Evolutionary conservation across 257 asterid genomes (phyloP).

Genomic region (Nicotiana undulata): DNA sequence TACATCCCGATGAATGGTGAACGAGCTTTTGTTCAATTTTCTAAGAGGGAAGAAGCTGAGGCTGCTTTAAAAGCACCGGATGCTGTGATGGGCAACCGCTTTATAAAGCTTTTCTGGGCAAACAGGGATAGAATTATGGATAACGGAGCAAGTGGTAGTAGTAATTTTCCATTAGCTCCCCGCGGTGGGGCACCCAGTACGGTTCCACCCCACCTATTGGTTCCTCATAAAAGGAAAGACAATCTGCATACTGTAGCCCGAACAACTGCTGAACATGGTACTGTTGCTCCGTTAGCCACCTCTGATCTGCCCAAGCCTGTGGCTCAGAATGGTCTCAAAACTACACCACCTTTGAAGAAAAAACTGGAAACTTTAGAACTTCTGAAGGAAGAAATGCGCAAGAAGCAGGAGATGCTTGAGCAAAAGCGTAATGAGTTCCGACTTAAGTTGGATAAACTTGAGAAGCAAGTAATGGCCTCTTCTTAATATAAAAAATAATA

Average conservation of each 20-base stretch:
- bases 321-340: conserved; percentile 44
- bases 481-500: neutral
- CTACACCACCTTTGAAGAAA: conserved; percentile 58
- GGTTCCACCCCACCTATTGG: conserved; percentile 29
- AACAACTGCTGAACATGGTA: conserved; percentile 22
- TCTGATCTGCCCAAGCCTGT: conserved; percentile 38
- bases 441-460: conserved; percentile 64
- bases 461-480: conserved; percentile 60
- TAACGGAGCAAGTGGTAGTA: conserved; percentile 35
- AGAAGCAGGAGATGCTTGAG: conserved; percentile 96
- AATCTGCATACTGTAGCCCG: conserved; percentile 31
- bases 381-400: conserved; percentile 87
- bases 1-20: conserved; percentile 64
- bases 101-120: conserved; percentile 97
- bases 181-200: conserved; percentile 20
- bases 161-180: conserved; percentile 23
- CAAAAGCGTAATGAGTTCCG: conserved; percentile 80
- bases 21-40: conserved; percentile 88
- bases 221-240: conserved; percentile 43
- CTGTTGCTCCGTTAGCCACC: conserved; percentile 26
- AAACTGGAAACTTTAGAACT: conserved; percentile 75
- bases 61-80: conserved; percentile 88
- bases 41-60: conserved; percentile 89
- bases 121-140: conserved; percentile 79
- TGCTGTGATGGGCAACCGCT: conserved; percentile 98